Evolutionary conservation across 2,329 filamentous ascomycete genomes (phyloP), one percentile per base, ranked within the genome.

Genomic region (Endocalyx cinctus): DNA sequence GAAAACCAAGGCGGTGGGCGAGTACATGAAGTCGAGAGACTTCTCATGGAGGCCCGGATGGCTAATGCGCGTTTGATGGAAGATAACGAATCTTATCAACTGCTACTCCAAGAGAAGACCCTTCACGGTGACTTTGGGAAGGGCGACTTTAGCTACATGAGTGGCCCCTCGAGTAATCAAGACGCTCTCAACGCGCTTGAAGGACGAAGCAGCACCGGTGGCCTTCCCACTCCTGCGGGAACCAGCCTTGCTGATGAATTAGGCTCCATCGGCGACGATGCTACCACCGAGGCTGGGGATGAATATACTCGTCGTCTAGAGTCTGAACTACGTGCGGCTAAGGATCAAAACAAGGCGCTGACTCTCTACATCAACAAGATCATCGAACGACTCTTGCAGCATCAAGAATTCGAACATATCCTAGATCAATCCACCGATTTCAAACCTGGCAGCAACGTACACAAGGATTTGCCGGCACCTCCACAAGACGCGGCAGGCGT

Each of bases 361-460:
- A 94, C 88, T 16, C 71, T 97, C 45, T 98, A 98, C 67, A 96
- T 98, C 69, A 95, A 97, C 75, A 94, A 92, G 67, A 97, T 98
- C 59, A 95, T 98, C 58, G 92, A 92, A 59, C 84, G 92, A 36
- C 77, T 98, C 27, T 74, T 98, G 42, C 85, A 94, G 56, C 86
- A 96, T 62, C 85, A 94, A 53, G 89, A 94, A 47, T 97, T 95
- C 48, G 90, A 98, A 64, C 81, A 87, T 42, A 94, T 97, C 40
- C 72, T 96, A 25, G 87, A 94, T 57, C 84, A 87, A 59, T 85
- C 83, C 7, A 77, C 77, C 32, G 77, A 82, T 35, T 66, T 69
- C 44, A 78, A 79, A 49, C 63, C 67, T 17, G 50, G 59, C 34
- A 58, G 59, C 18, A 74, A 84, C 53, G 74, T 70, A 23, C 82